Conservation (phyloP, 2,329 filamentous ascomycete genomes). For the Aspergillus thermomutatus region DNA sequence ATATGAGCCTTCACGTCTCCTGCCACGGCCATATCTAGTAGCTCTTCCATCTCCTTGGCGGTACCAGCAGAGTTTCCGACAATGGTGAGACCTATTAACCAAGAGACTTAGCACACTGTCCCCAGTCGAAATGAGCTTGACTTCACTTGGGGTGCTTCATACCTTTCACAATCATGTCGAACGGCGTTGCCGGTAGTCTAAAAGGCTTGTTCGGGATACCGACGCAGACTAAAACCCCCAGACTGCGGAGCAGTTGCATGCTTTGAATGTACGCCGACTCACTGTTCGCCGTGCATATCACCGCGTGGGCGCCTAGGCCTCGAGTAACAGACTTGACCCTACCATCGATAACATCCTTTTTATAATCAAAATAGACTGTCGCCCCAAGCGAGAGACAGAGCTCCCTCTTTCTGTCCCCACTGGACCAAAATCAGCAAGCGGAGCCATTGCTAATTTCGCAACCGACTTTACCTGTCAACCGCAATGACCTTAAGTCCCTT, state of each 20-base stretch:
- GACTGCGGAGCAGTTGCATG: constrained; percentile 41
- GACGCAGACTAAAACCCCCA: constrained; percentile 48
- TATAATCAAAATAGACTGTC: constrained; percentile 33
- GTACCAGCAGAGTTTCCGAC: constrained; percentile 48
- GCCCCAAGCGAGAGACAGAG: constrained; percentile 34
- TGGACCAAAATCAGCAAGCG: constrained; percentile 5
- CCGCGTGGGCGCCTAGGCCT: constrained; percentile 44
- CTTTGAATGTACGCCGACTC: constrained; percentile 45
- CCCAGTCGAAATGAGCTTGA: not conserved
- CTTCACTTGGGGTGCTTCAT: not conserved
- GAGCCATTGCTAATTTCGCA: not conserved
- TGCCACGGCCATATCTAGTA: constrained; percentile 42
- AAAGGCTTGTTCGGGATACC: constrained; percentile 44
- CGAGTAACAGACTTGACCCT: constrained; percentile 39
- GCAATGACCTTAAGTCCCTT: constrained; percentile 37
- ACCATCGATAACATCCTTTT: constrained; percentile 35
- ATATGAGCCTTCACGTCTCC: constrained; percentile 40
- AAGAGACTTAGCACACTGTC: constrained; percentile 3
- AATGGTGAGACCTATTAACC: constrained; percentile 37
- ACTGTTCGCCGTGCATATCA: constrained; percentile 47
- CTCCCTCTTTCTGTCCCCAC: constrained; percentile 32
- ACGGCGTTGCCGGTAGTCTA: constrained; percentile 44
- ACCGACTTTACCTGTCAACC: constrained; percentile 30
- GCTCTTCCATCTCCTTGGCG: constrained; percentile 44
- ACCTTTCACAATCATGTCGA: constrained; percentile 48